Base-by-base conservation (phyloP, 2,329 filamentous ascomycete species). In the Diplocarpon mali region DNA sequence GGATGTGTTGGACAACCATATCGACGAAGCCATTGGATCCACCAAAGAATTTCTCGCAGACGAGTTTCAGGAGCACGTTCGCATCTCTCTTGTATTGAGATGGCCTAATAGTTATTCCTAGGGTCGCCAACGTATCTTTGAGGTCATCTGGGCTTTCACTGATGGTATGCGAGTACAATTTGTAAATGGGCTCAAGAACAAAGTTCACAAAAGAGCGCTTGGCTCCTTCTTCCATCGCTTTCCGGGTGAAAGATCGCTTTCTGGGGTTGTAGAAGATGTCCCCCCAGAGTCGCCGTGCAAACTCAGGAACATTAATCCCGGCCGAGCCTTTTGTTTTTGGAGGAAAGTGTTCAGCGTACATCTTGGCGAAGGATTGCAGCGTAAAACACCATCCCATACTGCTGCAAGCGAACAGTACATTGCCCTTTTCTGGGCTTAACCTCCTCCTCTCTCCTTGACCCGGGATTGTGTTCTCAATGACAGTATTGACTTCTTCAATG, bases 351-450 rank as follows among this genome's bases (percentile, higher is more conserved):
- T 95, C 85, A 5, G 88, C 80, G 62, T 98, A 98, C 86, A 95
- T 94, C 64, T 87, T 89, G 11, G 92, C 84, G 61, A 98, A 98
- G 1, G 89, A 95, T 50, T 82, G 81, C 29, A 98, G 69, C 0
- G 89, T 96, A 63, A 98, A 95, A 64, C 87, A 94, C 92, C 92
- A 98, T 45, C 85, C 84, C 83, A 96, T 90, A 48, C 80, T 83
- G 40, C 85, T 86, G 64, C 87, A 95, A 0, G 90, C 85, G 61
- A 98, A 98, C 9, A 93, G 80, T n/a, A 98, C 92, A 61, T 98
- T 98, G 50, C 92, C 92, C 67, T 89, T 95, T 62, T 98, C 92
- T 0, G 92, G 92, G 55, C 90, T 96, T 51, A 98, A 66, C 52
- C 92, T 78, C 64, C 78, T 79, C 49, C 75, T 78, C 58, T 86